These are phyloP conservation scores for Pleurotus eryngii DNA, from an alignment of 768 basidiomycete species.

Conservation along the genomic window DNA sequence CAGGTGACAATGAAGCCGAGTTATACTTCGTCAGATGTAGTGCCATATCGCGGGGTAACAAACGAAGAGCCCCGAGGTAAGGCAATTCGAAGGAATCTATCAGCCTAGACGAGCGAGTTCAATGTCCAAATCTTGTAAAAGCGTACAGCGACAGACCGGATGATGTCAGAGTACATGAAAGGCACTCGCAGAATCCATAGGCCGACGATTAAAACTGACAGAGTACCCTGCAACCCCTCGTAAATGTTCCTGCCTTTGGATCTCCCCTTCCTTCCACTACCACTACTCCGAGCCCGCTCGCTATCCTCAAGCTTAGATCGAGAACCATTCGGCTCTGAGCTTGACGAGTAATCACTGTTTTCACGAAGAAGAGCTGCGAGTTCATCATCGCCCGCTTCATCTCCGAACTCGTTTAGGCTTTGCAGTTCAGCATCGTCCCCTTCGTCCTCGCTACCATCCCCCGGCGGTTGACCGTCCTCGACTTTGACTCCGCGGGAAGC, in stretches of 20 bases:
- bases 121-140: neutral
- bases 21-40: slow-evolving; percentile 73
- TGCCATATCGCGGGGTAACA: slow-evolving; percentile 59
- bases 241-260: slow-evolving; percentile 20
- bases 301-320: slow-evolving; percentile 11
- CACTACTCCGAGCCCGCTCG: slow-evolving; percentile 5
- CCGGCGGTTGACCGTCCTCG: neutral
- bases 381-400: slow-evolving; percentile 29
- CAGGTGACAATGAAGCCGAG: slow-evolving; percentile 63
- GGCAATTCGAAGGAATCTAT: slow-evolving; percentile 77
- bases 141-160: slow-evolving; percentile 44
- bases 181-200: slow-evolving; percentile 83
- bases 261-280: slow-evolving; percentile 10
- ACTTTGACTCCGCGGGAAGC: slow-evolving; percentile 12
- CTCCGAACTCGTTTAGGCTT: slow-evolving; percentile 13
- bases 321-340: slow-evolving; percentile 20
- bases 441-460: slow-evolving; percentile 15
- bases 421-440: slow-evolving; percentile 4
- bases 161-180: slow-evolving; percentile 70
- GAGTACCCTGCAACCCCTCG: slow-evolving; percentile 41
- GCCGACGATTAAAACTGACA: slow-evolving; percentile 70
- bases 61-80: slow-evolving; percentile 68
- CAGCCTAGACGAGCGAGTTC: slow-evolving; percentile 38
- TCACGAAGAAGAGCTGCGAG: slow-evolving; percentile 39
- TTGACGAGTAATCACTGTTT: slow-evolving; percentile 40